These are phyloP conservation scores for Crotalaria pallida DNA, from an alignment of 306 rosid genomes.

Conservation along the genomic window DNA sequence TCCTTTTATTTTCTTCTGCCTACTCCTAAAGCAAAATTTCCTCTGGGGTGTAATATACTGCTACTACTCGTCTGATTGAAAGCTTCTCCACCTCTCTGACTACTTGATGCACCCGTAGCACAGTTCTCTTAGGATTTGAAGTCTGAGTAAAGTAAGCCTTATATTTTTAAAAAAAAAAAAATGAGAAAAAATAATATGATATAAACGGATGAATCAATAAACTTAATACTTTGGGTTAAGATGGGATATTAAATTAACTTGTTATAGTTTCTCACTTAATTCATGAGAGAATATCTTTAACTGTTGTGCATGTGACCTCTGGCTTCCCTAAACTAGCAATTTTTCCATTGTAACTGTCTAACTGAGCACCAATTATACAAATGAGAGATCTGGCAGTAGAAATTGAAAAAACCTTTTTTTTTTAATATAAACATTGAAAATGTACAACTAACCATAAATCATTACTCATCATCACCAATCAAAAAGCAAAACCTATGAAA, in stretches of 20 bases:
- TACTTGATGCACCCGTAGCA: background rate
- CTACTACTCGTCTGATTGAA: background rate
- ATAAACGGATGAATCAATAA: too few relatives aligned
- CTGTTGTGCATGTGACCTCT: too few relatives aligned
- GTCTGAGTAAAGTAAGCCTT: too few relatives aligned
- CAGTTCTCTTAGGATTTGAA: background rate
- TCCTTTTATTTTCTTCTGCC: background rate
- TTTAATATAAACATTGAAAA: too few relatives aligned
- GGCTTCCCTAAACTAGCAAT: background rate
- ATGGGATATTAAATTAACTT: too few relatives aligned
- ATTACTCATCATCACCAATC: conserved; percentile 14
- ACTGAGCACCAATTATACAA: background rate
- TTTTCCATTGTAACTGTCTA: background rate
- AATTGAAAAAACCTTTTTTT: too few relatives aligned
- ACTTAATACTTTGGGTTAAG: too few relatives aligned
- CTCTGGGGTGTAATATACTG: background rate
- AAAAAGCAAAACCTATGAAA: background rate
- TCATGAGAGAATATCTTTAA: too few relatives aligned
- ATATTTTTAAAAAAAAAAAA: too few relatives aligned
- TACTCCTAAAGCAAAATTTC: background rate
- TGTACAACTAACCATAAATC: background rate
- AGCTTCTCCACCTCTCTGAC: background rate
- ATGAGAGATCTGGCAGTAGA: background rate
- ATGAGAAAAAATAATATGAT: too few relatives aligned
- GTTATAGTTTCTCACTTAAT: too few relatives aligned